Evolutionary conservation across 139 green algal species (phyloP).

Genomic region (Zygnema circumcarinatum): DNA sequence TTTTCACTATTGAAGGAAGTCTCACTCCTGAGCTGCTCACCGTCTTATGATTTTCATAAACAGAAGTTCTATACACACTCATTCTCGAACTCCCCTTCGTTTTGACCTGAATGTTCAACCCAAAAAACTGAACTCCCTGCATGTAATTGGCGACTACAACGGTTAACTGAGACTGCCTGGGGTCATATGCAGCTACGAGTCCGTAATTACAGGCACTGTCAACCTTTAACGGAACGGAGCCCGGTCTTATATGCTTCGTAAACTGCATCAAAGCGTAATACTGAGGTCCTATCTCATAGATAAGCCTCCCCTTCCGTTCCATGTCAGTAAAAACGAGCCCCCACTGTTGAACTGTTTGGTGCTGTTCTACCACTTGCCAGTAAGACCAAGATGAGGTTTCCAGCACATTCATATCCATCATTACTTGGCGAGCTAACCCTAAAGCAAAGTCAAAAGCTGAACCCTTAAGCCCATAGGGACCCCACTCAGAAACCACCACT

Average conservation of each 20-base stretch:
- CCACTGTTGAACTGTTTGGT: slow-evolving; percentile 1
- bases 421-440: slow-evolving; percentile 40
- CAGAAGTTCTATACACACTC: neutral
- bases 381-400: slow-evolving; percentile 49
- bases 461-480: slow-evolving; percentile 4
- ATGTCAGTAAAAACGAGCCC: neutral
- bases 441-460: slow-evolving; percentile 29
- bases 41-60: neutral
- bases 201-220: neutral
- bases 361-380: slow-evolving; percentile 54
- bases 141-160: slow-evolving; percentile 1
- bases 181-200: neutral
- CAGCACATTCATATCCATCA: slow-evolving; percentile 51
- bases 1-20: neutral
- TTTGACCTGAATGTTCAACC: neutral
- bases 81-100: neutral
- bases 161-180: neutral
- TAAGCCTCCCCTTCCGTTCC: neutral
- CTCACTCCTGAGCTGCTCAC: neutral
- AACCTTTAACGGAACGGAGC: neutral
- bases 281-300: slow-evolving; percentile 1
- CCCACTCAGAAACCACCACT: slow-evolving; percentile 61
- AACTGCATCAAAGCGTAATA: slow-evolving; percentile 44
- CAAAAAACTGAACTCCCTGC: neutral
- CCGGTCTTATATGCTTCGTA: neutral